Evolutionary conservation across 2,329 filamentous ascomycete genomes (phyloP).

Genomic region (Hymenoscyphus occultus): DNA sequence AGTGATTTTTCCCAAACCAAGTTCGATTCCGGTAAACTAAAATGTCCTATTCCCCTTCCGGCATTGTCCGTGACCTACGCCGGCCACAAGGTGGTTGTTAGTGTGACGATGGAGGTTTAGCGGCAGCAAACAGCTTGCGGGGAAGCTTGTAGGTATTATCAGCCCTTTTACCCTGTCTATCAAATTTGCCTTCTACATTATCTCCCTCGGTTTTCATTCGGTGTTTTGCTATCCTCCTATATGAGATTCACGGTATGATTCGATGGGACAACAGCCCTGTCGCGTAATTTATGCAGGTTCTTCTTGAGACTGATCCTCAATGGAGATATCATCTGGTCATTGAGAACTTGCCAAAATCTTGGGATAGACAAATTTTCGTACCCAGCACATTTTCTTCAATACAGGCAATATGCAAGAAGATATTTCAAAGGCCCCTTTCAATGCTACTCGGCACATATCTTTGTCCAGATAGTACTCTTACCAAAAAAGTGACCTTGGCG

Average conservation of each 20-base stretch:
- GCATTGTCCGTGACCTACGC: not conserved
- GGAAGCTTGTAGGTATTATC: slow-evolving; percentile 5
- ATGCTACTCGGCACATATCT: slow-evolving; percentile 11
- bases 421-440: not conserved
- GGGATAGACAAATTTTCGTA: not conserved
- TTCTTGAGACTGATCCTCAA: not conserved
- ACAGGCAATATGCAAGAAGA: slow-evolving; percentile 19
- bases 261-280: slow-evolving; percentile 5
- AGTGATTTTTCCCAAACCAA: not conserved
- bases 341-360: slow-evolving; percentile 3
- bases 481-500: not conserved
- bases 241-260: slow-evolving; percentile 9
- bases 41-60: not conserved
- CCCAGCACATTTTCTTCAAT: slow-evolving; percentile 3
- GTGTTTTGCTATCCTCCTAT: not conserved
- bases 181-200: not conserved
- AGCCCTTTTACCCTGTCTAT: slow-evolving; percentile 12
- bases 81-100: not conserved
- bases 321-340: slow-evolving; percentile 14
- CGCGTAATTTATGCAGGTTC: slow-evolving; percentile 1
- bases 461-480: not conserved
- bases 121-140: slow-evolving; percentile 8
- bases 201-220: not conserved
- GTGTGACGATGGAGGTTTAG: not conserved
- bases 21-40: not conserved